A percentile compares a stretch with the other conserved stretches of the same genome.
These are phyloP conservation scores for Yamadazyma paraphyllophila DNA, from an alignment of 805 yeast genomes.

Conservation along the genomic window DNA sequence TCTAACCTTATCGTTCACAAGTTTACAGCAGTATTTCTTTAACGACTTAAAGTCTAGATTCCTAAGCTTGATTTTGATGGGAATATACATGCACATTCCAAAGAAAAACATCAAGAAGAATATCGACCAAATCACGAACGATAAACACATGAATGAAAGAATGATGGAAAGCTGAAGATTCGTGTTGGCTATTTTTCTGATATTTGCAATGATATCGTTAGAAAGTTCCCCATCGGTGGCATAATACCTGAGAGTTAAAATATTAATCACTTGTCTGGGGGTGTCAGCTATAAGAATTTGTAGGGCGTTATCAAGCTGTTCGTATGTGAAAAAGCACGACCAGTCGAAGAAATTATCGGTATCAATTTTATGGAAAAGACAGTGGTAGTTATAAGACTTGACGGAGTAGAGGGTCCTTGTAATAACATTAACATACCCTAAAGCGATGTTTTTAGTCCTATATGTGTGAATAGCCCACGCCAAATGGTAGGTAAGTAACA, in stretches of 20 bases:
- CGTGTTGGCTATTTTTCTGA: conserved; percentile 56
- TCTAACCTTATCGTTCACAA: conserved; percentile 58
- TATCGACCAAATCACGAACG: conserved; percentile 70
- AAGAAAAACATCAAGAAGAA: conserved; percentile 56
- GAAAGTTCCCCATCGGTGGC: conserved; percentile 47
- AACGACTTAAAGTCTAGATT: conserved; percentile 40
- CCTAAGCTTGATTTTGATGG: conserved; percentile 47
- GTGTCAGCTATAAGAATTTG: conserved; percentile 71
- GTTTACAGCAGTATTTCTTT: conserved; percentile 59
- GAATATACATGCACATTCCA: conserved; percentile 53
- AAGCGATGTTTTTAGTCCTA: conserved; percentile 61
- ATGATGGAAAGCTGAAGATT: conserved; percentile 69
- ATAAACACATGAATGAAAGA: conserved; percentile 70
- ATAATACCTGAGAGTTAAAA: conserved; percentile 59
- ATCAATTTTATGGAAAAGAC: conserved; percentile 69
- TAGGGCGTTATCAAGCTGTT: conserved; percentile 61
- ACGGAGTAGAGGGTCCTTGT: conserved; percentile 60
- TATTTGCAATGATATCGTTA: conserved; percentile 44
- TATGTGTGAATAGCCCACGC: conserved; percentile 57
- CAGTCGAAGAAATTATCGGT: conserved; percentile 63
- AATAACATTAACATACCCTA: conserved; percentile 64
- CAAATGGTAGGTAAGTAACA: conserved; percentile 55
- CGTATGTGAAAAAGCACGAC: conserved; percentile 62
- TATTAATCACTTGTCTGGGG: conserved; percentile 84
- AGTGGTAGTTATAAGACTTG: conserved; percentile 59